Evolutionary conservation across 208 protist species (phyloP).

Genomic region (Leishmania aethiopica): DNA sequence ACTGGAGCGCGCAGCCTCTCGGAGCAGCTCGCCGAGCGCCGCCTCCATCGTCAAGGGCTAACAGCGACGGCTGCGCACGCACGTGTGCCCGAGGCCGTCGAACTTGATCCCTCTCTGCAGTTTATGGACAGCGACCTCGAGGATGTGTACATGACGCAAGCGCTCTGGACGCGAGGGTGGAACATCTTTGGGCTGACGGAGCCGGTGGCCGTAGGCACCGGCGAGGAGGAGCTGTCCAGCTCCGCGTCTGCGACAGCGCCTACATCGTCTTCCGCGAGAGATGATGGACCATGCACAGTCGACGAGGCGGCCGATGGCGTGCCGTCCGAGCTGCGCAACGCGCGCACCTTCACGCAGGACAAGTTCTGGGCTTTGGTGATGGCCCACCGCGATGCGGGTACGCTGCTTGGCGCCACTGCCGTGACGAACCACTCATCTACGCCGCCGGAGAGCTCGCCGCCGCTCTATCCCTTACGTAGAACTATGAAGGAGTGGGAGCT

Average conservation of each 20-base stretch:
- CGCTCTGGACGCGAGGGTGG: slow-evolving; percentile 59
- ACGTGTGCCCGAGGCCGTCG: slow-evolving; percentile 15
- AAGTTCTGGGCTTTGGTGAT: slow-evolving; percentile 23
- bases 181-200: slow-evolving; percentile 55
- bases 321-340: slow-evolving; percentile 3
- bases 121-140: slow-evolving; percentile 36
- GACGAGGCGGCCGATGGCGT: neutral
- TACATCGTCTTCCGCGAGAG: neutral
- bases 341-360: slow-evolving; percentile 12
- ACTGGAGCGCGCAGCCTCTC: slow-evolving; percentile 5
- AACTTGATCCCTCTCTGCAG: slow-evolving; percentile 45
- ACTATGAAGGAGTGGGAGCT: slow-evolving; percentile 22
- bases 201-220: slow-evolving; percentile 24
- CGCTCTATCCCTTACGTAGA: slow-evolving; percentile 16
- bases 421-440: neutral
- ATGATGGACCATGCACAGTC: neutral
- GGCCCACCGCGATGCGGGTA: slow-evolving; percentile 11
- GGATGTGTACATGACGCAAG: slow-evolving; percentile 37
- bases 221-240: neutral
- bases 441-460: neutral
- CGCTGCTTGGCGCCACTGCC: slow-evolving; percentile 5
- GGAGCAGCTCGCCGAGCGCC: slow-evolving; percentile 12
- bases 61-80: neutral
- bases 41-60: neutral
- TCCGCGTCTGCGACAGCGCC: neutral